phyloP scores from a whole-genome alignment of 768 basidiomycete genomes.

The Rhizopogon roseolus region DNA sequence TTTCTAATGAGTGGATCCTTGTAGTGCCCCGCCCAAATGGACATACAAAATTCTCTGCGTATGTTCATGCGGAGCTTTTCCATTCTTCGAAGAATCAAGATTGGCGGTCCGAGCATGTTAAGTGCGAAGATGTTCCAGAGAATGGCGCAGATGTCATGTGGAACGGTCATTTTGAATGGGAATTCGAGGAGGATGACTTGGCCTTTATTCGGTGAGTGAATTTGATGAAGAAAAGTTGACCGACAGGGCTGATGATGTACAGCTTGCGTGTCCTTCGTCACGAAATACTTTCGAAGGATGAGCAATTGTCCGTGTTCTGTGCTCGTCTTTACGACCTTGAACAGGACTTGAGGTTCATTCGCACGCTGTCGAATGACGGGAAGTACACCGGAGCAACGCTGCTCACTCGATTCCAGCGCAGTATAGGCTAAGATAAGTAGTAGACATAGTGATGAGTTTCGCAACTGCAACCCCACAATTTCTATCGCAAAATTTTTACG shows the following conservation, averaged over 20 bases:
- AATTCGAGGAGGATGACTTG: constrained; percentile 44
- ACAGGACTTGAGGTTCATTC: constrained; percentile 43
- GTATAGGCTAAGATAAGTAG: background rate
- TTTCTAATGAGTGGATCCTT: background rate
- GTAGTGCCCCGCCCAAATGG: constrained; percentile 44
- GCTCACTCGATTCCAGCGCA: constrained; percentile 20
- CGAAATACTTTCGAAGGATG: constrained; percentile 39
- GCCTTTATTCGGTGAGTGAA: constrained; percentile 45
- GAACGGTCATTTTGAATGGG: constrained; percentile 43
- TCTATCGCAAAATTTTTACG: constrained; percentile 76
- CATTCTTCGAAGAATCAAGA: constrained; percentile 33
- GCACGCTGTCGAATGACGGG: constrained; percentile 47
- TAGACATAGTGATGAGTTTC: constrained; percentile 23
- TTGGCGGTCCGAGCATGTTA: constrained; percentile 39
- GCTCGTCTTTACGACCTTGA: constrained; percentile 43
- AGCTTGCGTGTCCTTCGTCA: constrained; percentile 20
- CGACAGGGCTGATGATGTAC: background rate
- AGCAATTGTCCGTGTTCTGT: constrained; percentile 47
- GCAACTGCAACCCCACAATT: constrained; percentile 69
- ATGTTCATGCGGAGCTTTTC: constrained; percentile 43
- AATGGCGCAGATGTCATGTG: constrained; percentile 36
- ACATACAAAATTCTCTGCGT: constrained; percentile 33
- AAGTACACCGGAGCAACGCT: constrained; percentile 30
- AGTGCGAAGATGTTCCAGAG: constrained; percentile 27
- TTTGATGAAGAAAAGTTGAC: background rate